phyloP scores from a whole-genome alignment of 179 eudicot species.

The Corrigiola litoralis region DNA sequence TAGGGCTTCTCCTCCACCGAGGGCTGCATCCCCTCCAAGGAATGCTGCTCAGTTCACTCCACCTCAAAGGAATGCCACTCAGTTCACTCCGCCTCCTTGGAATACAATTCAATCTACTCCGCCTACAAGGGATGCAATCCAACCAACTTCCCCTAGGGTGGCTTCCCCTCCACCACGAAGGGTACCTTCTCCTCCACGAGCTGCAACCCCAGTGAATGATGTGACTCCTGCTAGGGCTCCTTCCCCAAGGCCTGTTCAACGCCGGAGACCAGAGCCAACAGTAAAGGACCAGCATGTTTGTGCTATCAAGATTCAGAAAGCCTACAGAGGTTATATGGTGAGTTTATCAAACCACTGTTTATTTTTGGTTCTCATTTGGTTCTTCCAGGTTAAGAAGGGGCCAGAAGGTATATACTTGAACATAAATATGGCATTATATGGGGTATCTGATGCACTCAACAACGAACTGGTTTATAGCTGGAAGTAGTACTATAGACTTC shows the following conservation, averaged over 20 bases:
- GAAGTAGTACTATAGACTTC: no score
- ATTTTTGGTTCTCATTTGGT: neutral
- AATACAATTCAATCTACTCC: no score
- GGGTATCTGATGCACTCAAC: neutral
- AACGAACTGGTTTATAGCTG: neutral
- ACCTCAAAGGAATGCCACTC: conserved; percentile 5
- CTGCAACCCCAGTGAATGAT: conserved; percentile 29
- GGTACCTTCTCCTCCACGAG: conserved; percentile 37
- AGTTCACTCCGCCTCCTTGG: no score
- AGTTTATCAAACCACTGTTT: conserved; percentile 10
- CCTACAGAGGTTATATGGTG: conserved; percentile 79
- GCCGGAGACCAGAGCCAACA: conserved; percentile 62
- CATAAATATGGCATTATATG: neutral
- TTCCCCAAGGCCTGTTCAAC: conserved; percentile 35
- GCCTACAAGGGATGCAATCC: conserved; percentile 18
- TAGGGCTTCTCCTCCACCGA: conserved; percentile 30
- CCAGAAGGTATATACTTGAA: neutral
- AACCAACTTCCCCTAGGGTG: conserved; percentile 12
- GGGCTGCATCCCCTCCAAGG: conserved; percentile 32
- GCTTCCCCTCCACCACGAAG: conserved; percentile 39
- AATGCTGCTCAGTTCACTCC: conserved; percentile 2
- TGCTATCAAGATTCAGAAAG: conserved; percentile 82
- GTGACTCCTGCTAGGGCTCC: conserved; percentile 27
- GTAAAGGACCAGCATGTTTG: conserved; percentile 52
- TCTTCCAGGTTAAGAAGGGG: neutral